These are phyloP conservation scores for Malassezia equina DNA, from an alignment of 1,284 basidiomycete genomes.

Conservation along the genomic window DNA sequence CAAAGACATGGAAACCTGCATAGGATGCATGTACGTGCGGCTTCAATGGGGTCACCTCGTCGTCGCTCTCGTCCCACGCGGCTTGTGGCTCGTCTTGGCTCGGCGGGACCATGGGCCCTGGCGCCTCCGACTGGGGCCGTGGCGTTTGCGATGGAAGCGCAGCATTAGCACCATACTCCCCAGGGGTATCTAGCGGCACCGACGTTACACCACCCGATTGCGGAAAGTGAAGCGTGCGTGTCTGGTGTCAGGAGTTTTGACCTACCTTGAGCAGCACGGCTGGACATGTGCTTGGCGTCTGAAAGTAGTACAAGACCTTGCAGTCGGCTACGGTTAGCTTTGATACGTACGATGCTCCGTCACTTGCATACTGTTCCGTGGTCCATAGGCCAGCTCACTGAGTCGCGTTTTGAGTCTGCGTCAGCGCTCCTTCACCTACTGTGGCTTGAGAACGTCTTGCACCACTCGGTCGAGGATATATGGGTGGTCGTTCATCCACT, in stretches of 20 bases:
- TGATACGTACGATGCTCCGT: not conserved
- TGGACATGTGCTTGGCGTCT: conserved; percentile 42
- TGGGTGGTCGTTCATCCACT: conserved; percentile 47
- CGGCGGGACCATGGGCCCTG: not conserved
- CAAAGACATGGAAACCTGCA: conserved; percentile 8
- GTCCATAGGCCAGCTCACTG: not conserved
- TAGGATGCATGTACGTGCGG: conserved; percentile 10
- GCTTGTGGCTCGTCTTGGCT: not conserved
- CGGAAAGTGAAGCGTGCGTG: conserved; percentile 8
- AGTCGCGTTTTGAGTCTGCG: conserved; percentile 12
- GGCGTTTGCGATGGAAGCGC: not conserved
- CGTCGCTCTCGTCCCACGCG: not conserved
- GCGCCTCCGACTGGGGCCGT: not conserved
- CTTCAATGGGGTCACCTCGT: conserved; percentile 1
- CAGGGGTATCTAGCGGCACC: not conserved
- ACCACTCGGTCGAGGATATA: conserved; percentile 18
- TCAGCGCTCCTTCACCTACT: not conserved
- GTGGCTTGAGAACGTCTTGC: conserved; percentile 3
- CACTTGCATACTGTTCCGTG: conserved; percentile 28
- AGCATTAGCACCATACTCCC: not conserved
- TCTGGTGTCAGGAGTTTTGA: conserved; percentile 2
- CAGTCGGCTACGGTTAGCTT: conserved; percentile 22
- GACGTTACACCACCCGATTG: not conserved
- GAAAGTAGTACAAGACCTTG: conserved; percentile 49
- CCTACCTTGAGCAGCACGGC: conserved; percentile 48